phyloP scores from a whole-genome alignment of 192 early-diverging fungal genomes.

The Podila verticillata region DNA sequence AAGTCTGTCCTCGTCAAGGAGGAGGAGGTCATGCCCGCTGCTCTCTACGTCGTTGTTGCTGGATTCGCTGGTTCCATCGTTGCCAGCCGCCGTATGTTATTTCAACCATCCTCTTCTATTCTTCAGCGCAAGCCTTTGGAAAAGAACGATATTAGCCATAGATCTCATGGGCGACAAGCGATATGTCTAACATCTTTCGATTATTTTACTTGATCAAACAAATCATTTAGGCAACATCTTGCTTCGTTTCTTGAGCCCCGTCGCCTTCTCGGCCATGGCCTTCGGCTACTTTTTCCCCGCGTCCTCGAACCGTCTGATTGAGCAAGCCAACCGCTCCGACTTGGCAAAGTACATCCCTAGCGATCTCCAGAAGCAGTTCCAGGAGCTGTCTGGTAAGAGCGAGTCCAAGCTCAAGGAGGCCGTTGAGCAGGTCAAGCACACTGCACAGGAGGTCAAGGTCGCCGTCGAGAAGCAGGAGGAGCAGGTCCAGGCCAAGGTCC shows the following conservation, averaged over 20 bases:
- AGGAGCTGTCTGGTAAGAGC: conserved; percentile 23
- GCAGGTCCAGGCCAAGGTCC: conserved; percentile 20
- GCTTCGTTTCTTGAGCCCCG: conserved; percentile 39
- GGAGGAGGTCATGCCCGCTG: conserved; percentile 52
- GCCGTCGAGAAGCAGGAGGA: conserved; percentile 12
- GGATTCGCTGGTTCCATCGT: conserved; percentile 48
- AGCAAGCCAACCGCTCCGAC: conserved; percentile 40
- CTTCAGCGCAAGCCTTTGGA: background rate
- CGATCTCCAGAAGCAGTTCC: conserved; percentile 48
- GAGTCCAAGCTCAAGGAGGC: conserved; percentile 22
- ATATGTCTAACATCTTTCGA: too few species aligned
- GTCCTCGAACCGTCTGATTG: conserved; percentile 44
- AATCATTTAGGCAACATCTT: conserved; percentile 33
- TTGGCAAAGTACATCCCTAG: conserved; percentile 37
- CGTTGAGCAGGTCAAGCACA: conserved; percentile 27
- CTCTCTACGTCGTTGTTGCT: conserved; percentile 47
- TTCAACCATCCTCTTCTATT: background rate
- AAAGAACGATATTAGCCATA: background rate
- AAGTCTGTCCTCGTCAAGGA: conserved; percentile 51
- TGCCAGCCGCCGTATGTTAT: conserved; percentile 36
- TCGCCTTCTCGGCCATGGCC: conserved; percentile 48
- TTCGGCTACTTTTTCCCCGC: conserved; percentile 52
- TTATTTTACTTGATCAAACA: too few species aligned
- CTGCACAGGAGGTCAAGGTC: conserved; percentile 8
- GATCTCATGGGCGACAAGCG: background rate